phyloP scores from a whole-genome alignment of 257 asterid species.

The Rhazya stricta region DNA sequence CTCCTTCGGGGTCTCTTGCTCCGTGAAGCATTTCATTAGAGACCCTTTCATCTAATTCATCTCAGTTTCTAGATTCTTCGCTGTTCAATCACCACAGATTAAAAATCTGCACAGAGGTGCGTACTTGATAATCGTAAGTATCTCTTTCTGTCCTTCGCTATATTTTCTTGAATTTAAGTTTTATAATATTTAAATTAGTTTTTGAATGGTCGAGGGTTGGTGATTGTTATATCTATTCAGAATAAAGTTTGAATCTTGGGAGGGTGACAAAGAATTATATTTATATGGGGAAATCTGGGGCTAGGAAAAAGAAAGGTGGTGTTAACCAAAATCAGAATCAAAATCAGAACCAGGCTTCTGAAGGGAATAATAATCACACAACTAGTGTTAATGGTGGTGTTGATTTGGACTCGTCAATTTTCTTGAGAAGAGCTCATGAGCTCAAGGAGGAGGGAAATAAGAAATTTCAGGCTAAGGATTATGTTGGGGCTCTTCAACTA shows the following conservation, averaged over 20 bases:
- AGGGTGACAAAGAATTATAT: constrained; percentile 25
- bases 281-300: constrained; percentile 90
- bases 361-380: constrained; percentile 29
- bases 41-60: constrained; percentile 8
- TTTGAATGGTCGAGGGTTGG: neutral
- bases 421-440: constrained; percentile 78
- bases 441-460: constrained; percentile 93
- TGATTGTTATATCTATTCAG: neutral
- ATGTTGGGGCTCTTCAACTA: constrained; percentile 65
- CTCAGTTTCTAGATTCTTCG: constrained; percentile 19
- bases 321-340: constrained; percentile 27
- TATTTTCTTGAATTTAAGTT: constrained; percentile 7
- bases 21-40: constrained; percentile 1
- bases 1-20: neutral
- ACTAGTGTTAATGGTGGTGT: constrained; percentile 62
- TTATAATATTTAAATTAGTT: neutral
- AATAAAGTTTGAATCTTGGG: constrained; percentile 30
- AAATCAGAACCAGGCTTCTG: constrained; percentile 30
- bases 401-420: constrained; percentile 50
- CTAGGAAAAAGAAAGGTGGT: constrained; percentile 70
- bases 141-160: constrained; percentile 3
- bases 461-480: constrained; percentile 76
- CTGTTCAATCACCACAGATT: constrained; percentile 7
- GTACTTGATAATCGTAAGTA: constrained; percentile 34
- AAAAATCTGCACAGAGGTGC: neutral